Evolutionary conservation across 352 stramenopile species (phyloP).

Genomic region (Globisporangium ultimum): DNA sequence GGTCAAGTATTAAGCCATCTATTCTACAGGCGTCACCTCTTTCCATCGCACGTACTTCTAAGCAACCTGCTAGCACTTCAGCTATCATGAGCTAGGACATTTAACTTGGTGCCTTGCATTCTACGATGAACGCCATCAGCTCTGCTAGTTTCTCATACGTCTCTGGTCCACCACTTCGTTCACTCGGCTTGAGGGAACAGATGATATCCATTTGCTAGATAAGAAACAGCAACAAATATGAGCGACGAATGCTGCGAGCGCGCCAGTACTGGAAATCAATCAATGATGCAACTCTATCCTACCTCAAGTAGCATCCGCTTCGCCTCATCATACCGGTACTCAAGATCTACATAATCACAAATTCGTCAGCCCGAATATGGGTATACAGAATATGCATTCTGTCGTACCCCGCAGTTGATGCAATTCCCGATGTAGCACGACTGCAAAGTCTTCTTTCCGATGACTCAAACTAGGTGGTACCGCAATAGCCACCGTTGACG

Average conservation of each 20-base stretch:
- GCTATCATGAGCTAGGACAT: too few species aligned
- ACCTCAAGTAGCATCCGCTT: constrained; percentile 57
- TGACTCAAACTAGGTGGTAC: background rate
- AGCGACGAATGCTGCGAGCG: background rate
- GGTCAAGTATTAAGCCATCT: too few species aligned
- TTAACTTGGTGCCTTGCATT: too few species aligned
- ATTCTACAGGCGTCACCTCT: too few species aligned
- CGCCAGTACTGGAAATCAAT: too few species aligned
- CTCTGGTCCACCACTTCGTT: constrained; percentile 35
- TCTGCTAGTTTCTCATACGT: constrained; percentile 60
- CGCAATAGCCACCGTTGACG: background rate
- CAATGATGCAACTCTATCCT: background rate
- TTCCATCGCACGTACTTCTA: too few species aligned
- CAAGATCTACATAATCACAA: constrained; percentile 25
- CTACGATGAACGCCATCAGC: constrained; percentile 32
- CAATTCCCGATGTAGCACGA: constrained; percentile 33
- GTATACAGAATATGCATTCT: background rate
- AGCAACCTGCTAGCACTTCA: too few species aligned
- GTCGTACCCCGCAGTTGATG: constrained; percentile 31
- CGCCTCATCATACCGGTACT: constrained; percentile 47
- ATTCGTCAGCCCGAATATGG: background rate
- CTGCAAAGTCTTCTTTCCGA: constrained; percentile 29
- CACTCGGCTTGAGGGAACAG: constrained; percentile 44
- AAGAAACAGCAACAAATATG: background rate
- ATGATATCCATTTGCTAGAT: constrained; percentile 43